Base-by-base conservation (phyloP, 768 basidiomycete genomes). In the Hysterangium stoloniferum region DNA sequence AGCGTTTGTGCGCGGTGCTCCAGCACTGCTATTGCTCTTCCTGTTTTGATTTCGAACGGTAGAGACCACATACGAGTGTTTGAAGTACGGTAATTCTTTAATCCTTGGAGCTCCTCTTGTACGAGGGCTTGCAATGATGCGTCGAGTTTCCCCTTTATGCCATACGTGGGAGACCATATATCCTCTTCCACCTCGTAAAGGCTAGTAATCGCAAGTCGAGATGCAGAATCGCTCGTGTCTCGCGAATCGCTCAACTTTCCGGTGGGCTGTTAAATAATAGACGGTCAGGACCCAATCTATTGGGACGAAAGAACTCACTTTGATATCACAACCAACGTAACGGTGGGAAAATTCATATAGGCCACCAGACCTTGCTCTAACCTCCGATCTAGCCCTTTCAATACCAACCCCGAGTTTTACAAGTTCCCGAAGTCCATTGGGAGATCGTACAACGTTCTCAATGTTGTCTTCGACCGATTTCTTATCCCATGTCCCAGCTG, bases 1-100 rank as follows among this genome's bases (percentile, higher is more conserved):
- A 97, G 93, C 1, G 96, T 99, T 66, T 99, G 96, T 0, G 96
- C 96, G 32, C 96, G 85, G 65, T 98, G 95, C 57, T 95, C 92
- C 79, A 93, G 82, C 1, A 78, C 76, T 0, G 80, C 84, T 6
- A 77, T 69, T 0, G 84, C 69, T 27, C 86, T 76, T 1, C 96
- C 96, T 0, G 96, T 99, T 68, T 99, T 99, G 68, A 99, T 90
- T 65, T 99, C 96, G 47, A 99, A 81, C 1, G 95, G 95, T 57
- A 84, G 72, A 0, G 81, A 59, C 41, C 53, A 58, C 22, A 55
- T 51, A n/a, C 49, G 17, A 41, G 37, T 42, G 2, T 6, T 6
- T 3, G n/a, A 34, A 44, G 27, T 32, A 9, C 22, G 33, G 11
- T 50, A 45, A 32, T 17, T 36, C 27, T 6, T 20, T 31, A 45